These are phyloP conservation scores for Xylaria sp. DNA, from an alignment of 2,329 filamentous ascomycete genomes.

Conservation along the genomic window DNA sequence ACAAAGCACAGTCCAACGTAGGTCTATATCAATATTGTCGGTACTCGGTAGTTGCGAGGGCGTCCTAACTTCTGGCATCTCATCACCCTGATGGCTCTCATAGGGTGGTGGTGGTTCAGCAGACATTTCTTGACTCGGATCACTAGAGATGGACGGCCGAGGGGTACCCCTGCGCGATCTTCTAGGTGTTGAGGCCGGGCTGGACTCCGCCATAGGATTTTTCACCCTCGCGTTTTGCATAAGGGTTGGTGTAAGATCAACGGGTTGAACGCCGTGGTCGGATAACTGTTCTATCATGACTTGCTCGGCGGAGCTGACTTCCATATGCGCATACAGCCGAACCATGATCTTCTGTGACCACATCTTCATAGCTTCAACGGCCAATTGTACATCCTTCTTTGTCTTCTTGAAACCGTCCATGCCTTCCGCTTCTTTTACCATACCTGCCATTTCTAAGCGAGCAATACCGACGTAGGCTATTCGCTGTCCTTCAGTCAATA, in stretches of 20 bases:
- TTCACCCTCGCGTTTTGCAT: constrained; percentile 93
- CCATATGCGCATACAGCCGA: constrained; percentile 92
- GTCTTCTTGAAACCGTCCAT: constrained; percentile 66
- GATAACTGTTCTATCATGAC: constrained; percentile 98
- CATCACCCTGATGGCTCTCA: constrained; percentile 67
- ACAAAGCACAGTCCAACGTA: constrained; percentile 95
- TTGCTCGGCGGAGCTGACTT: constrained; percentile 88
- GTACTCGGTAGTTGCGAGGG: constrained; percentile 82
- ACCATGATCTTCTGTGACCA: constrained; percentile 99
- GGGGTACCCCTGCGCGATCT: constrained; percentile 36
- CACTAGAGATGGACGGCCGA: constrained; percentile 37
- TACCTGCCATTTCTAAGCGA: constrained; percentile 77
- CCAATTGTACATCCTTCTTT: constrained; percentile 73
- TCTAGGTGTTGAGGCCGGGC: constrained; percentile 33
- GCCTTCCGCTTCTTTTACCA: constrained; percentile 71
- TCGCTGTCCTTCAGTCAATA: constrained; percentile 92
- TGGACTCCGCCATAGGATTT: constrained; percentile 75
- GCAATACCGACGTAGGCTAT: constrained; percentile 95
- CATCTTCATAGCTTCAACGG: constrained; percentile 84
- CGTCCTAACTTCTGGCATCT: constrained; percentile 78
- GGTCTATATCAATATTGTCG: constrained; percentile 89
- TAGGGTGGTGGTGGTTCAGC: constrained; percentile 64
- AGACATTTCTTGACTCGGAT: constrained; percentile 50
- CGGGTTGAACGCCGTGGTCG: constrained; percentile 85
- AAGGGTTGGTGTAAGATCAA: constrained; percentile 81